phyloP scores from a whole-genome alignment of 257 asterid genomes.

The Solanum sejunctum region DNA sequence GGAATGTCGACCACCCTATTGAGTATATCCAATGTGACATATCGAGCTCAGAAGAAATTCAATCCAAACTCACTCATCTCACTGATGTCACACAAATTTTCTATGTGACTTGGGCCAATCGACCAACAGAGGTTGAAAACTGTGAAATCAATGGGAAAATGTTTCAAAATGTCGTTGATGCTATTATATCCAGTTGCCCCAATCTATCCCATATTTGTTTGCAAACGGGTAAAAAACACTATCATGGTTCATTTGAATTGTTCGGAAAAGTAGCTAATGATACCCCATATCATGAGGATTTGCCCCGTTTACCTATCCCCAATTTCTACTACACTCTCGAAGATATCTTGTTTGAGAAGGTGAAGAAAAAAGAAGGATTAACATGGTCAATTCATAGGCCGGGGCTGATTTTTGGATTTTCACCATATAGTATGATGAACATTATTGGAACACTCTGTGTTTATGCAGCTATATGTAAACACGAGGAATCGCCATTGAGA shows the following conservation, averaged over 20 bases:
- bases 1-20: constrained; percentile 77
- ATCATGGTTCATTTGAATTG: constrained; percentile 47
- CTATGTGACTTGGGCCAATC: constrained; percentile 69
- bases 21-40: constrained; percentile 67
- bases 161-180: constrained; percentile 50
- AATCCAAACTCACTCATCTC: constrained; percentile 47
- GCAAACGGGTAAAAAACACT: constrained; percentile 82
- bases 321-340: constrained; percentile 62
- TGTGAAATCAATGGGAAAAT: constrained; percentile 65
- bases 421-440: constrained; percentile 75
- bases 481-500: constrained; percentile 50
- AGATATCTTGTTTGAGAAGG: constrained; percentile 61
- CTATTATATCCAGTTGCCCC: constrained; percentile 55
- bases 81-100: constrained; percentile 63
- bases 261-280: constrained; percentile 39
- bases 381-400: constrained; percentile 91
- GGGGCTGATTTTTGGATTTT: constrained; percentile 64
- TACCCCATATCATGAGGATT: constrained; percentile 67
- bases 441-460: constrained; percentile 66
- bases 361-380: constrained; percentile 54
- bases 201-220: constrained; percentile 58
- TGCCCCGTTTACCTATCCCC: constrained; percentile 40
- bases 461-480: constrained; percentile 84
- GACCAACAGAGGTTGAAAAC: constrained; percentile 54
- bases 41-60: constrained; percentile 34